Evolutionary conservation across 148 eudicot genomes (phyloP).

Genomic region (Oxyria digyna): DNA sequence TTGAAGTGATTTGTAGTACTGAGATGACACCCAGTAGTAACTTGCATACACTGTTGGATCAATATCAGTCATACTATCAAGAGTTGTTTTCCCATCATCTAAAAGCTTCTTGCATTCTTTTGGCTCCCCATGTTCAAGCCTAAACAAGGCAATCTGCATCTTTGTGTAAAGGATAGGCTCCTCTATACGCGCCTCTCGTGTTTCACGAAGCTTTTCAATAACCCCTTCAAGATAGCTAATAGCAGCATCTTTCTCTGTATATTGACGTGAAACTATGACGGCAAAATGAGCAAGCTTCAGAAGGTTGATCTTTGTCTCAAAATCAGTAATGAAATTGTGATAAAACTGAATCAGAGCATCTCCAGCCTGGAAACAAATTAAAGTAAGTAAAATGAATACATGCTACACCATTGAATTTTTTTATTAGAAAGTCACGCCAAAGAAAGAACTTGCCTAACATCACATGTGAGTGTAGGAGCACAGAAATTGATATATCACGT

Average conservation of each 20-base stretch:
- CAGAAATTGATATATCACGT: background rate
- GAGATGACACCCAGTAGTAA: slow-evolving; percentile 85
- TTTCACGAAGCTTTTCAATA: slow-evolving; percentile 76
- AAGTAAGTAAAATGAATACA: background rate
- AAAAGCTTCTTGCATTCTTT: slow-evolving; percentile 85
- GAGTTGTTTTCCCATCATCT: slow-evolving; percentile 72
- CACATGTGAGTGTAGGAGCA: background rate
- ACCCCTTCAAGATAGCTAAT: slow-evolving; percentile 75
- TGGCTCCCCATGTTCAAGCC: slow-evolving; percentile 69
- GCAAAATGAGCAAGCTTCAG: slow-evolving; percentile 99
- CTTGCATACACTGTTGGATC: slow-evolving; percentile 93
- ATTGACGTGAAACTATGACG: slow-evolving; percentile 77
- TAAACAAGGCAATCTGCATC: slow-evolving; percentile 70
- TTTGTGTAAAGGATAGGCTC: slow-evolving; percentile 75
- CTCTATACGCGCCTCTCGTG: slow-evolving; percentile 61
- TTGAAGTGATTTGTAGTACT: slow-evolving; percentile 65
- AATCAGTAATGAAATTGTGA: slow-evolving; percentile 85
- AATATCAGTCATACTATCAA: slow-evolving; percentile 92
- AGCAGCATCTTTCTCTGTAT: slow-evolving; percentile 81
- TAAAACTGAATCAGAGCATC: slow-evolving; percentile 87
- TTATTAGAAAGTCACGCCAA: background rate
- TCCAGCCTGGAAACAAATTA: slow-evolving; percentile 51
- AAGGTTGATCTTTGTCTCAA: slow-evolving; percentile 94
- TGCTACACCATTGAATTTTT: background rate
- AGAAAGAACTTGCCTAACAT: background rate